A percentile compares a stretch with the other conserved stretches of the same genome.
These are phyloP conservation scores for Aspergillus homomorphus DNA, from an alignment of 495 filamentous ascomycete genomes.

Conservation along the genomic window DNA sequence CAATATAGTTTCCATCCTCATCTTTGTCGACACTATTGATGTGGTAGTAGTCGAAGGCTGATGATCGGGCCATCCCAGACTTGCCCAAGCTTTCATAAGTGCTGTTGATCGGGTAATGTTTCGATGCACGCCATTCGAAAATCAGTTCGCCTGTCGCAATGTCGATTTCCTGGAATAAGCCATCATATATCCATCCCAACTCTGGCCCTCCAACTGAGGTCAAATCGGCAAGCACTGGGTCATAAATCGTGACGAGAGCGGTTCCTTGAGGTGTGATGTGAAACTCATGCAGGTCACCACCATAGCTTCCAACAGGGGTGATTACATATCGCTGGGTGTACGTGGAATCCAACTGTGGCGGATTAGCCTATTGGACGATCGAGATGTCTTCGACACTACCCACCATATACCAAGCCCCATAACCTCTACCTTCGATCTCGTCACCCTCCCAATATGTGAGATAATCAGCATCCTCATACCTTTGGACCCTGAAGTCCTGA, in stretches of 20 bases:
- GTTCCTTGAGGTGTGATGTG: slow-evolving; percentile 22
- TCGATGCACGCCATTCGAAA: slow-evolving; percentile 37
- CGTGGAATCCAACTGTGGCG: slow-evolving; percentile 38
- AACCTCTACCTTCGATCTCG: slow-evolving; percentile 46
- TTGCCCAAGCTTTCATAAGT: slow-evolving; percentile 15
- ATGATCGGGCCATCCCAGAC: slow-evolving; percentile 16
- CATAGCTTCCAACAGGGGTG: slow-evolving; percentile 30
- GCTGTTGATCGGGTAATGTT: slow-evolving; percentile 27
- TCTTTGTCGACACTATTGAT: slow-evolving; percentile 55
- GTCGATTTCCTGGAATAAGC: slow-evolving; percentile 38
- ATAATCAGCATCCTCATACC: slow-evolving; percentile 44
- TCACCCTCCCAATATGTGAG: slow-evolving; percentile 55
- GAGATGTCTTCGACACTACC: neutral
- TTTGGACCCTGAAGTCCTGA: slow-evolving; percentile 47
- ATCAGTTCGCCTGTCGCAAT: slow-evolving; percentile 30
- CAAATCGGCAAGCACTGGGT: slow-evolving; percentile 18
- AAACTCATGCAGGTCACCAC: slow-evolving; percentile 29
- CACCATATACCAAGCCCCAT: slow-evolving; percentile 51
- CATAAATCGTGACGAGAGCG: slow-evolving; percentile 21
- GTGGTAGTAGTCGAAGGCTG: slow-evolving; percentile 50
- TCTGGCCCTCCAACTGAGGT: slow-evolving; percentile 20
- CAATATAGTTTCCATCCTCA: slow-evolving; percentile 46
- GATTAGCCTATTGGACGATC: neutral
- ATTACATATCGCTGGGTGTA: slow-evolving; percentile 41
- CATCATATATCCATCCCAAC: slow-evolving; percentile 33